These are phyloP conservation scores for Jimgerdemannia flammicorona DNA, from an alignment of 192 early-diverging fungal species.

Conservation along the genomic window DNA sequence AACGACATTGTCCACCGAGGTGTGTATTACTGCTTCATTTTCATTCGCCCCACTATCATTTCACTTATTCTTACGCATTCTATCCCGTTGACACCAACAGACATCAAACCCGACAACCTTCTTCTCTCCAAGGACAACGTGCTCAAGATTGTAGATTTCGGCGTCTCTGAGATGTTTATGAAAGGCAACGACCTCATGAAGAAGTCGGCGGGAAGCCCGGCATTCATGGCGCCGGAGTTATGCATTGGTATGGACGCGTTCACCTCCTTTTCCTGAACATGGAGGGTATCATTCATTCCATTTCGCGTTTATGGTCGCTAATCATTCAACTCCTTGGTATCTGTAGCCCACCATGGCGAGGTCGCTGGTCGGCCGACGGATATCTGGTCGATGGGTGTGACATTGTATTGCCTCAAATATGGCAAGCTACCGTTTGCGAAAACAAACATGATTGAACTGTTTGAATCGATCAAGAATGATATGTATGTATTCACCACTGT, in stretches of 20 bases:
- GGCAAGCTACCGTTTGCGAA: slow-evolving; percentile 82
- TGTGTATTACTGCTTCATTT: slow-evolving; percentile 10
- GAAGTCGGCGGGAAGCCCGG: slow-evolving; percentile 84
- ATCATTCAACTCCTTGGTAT: slow-evolving; percentile 20
- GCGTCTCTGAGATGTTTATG: slow-evolving; percentile 89
- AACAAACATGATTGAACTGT: slow-evolving; percentile 71
- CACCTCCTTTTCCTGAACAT: slow-evolving; percentile 7
- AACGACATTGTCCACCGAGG: slow-evolving; percentile 89
- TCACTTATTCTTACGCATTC: neutral
- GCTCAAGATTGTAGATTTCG: slow-evolving; percentile 97
- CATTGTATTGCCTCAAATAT: slow-evolving; percentile 80
- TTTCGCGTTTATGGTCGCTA: slow-evolving; percentile 30
- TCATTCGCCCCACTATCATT: neutral
- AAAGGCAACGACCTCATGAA: slow-evolving; percentile 67
- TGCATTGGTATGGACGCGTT: slow-evolving; percentile 35
- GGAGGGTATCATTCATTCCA: slow-evolving; percentile 5
- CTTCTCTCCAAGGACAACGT: slow-evolving; percentile 70
- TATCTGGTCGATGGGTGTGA: slow-evolving; percentile 88
- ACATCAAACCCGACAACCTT: slow-evolving; percentile 94
- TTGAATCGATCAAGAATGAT: slow-evolving; percentile 67
- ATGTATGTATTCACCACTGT: slow-evolving; percentile 25
- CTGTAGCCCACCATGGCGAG: slow-evolving; percentile 57
- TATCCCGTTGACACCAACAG: slow-evolving; percentile 11
- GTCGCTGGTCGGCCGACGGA: slow-evolving; percentile 74
- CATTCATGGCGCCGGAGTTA: slow-evolving; percentile 82